These are phyloP conservation scores for Chalciporus pseudorubinellus DNA, from an alignment of 768 basidiomycete genomes.

Conservation along the genomic window DNA sequence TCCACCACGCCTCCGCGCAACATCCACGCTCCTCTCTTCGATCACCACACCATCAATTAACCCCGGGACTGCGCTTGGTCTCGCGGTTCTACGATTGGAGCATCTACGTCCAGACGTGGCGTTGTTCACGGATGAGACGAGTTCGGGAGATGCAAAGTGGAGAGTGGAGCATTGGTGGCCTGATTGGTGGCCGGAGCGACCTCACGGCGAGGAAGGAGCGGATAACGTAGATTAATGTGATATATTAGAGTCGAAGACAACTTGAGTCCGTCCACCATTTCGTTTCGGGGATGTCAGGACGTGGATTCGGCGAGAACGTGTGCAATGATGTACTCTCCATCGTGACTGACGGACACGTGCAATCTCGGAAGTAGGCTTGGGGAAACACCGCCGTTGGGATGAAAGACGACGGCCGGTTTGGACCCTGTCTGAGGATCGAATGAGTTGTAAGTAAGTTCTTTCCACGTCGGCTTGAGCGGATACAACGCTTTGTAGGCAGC, in stretches of 20 bases:
- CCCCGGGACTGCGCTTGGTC: conserved; percentile 49
- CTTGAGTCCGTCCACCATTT: background rate
- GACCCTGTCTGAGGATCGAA: conserved; percentile 34
- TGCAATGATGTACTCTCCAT: conserved; percentile 73
- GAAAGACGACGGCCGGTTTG: conserved; percentile 42
- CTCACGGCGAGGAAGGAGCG: conserved; percentile 15
- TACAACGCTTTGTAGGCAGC: conserved; percentile 85
- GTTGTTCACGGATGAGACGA: conserved; percentile 13
- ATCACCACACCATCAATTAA: conserved; percentile 28
- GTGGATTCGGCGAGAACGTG: conserved; percentile 58
- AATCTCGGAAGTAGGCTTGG: conserved; percentile 27
- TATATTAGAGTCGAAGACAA: conserved; percentile 3
- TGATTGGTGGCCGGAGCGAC: conserved; percentile 53
- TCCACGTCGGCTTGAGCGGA: conserved; percentile 70
- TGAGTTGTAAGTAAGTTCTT: conserved; percentile 56
- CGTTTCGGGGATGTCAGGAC: conserved; percentile 2
- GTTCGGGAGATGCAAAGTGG: conserved; percentile 28
- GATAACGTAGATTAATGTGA: conserved; percentile 20
- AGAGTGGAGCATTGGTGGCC: conserved; percentile 68
- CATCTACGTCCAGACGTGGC: conserved; percentile 41
- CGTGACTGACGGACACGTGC: conserved; percentile 78
- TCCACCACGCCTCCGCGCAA: conserved; percentile 61
- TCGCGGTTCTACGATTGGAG: conserved; percentile 80
- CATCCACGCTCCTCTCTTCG: conserved; percentile 71
- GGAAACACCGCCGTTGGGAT: background rate